Percentiles rank a stretch among this genome's conserved stretches.
These are phyloP conservation scores for Triticum dicoccoides DNA, from an alignment of 176 grass and related monocot genomes.

Conservation along the genomic window DNA sequence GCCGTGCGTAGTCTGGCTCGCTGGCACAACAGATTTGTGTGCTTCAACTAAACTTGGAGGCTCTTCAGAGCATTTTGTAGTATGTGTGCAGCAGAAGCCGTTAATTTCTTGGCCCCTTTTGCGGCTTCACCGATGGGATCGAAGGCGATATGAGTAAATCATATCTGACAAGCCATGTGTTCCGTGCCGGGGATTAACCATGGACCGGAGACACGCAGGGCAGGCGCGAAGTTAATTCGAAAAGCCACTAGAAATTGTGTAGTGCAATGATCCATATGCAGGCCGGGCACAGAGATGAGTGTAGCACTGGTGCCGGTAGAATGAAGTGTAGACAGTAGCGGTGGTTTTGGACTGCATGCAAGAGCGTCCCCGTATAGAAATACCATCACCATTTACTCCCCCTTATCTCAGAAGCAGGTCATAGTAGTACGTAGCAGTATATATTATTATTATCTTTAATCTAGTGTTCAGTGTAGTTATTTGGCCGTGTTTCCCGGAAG, in stretches of 20 bases:
- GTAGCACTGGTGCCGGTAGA: background rate
- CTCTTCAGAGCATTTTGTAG: background rate
- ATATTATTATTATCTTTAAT: background rate
- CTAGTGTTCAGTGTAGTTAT: background rate
- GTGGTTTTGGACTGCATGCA: background rate
- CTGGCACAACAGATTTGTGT: background rate
- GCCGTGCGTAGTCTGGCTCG: too few relatives aligned
- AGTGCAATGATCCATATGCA: background rate
- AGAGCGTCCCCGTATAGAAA: background rate
- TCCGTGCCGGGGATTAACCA: background rate
- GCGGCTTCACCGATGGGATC: too few relatives aligned
- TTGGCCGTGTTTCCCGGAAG: slow-evolving; percentile 28
- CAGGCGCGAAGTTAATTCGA: background rate
- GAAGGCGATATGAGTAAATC: background rate
- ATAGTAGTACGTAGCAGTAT: background rate
- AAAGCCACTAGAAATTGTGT: background rate
- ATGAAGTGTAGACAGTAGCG: background rate
- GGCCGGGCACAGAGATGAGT: background rate
- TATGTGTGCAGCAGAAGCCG: too few relatives aligned
- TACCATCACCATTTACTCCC: background rate
- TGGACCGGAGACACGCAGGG: background rate
- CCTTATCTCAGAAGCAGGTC: too few relatives aligned
- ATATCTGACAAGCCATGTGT: background rate
- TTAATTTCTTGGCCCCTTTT: too few relatives aligned
- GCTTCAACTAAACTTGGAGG: background rate